phyloP scores from a whole-genome alignment of 2,329 filamentous ascomycete species.

The Cyclaneusma minus region DNA sequence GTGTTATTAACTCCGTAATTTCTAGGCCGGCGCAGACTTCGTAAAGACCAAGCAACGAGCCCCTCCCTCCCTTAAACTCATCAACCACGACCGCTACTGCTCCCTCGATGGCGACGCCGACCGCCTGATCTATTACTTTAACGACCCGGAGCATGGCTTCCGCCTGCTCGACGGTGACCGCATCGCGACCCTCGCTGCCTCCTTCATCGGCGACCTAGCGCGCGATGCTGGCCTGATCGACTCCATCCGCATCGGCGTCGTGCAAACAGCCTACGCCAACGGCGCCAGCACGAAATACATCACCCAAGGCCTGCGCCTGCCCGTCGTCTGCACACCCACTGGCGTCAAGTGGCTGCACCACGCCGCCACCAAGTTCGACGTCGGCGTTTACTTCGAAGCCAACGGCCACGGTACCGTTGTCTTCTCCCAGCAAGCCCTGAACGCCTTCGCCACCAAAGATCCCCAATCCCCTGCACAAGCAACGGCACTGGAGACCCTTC shows the following conservation, averaged over 20 bases:
- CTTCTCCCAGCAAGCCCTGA: conserved; percentile 73
- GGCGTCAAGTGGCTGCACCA: conserved; percentile 97
- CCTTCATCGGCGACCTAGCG: conserved; percentile 82
- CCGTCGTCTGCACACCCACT: conserved; percentile 84
- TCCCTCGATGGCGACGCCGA: conserved; percentile 94
- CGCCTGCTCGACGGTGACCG: conserved; percentile 91
- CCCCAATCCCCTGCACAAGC: conserved; percentile 87
- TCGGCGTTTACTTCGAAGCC: conserved; percentile 96
- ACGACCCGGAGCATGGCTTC: conserved; percentile 69
- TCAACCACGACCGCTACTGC: conserved; percentile 63
- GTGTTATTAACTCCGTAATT: conserved; percentile 1
- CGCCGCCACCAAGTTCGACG: conserved; percentile 85
- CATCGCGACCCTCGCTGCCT: conserved; percentile 85
- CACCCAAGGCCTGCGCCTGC: conserved; percentile 71
- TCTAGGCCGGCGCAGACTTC: conserved; percentile 80
- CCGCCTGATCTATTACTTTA: conserved; percentile 88
- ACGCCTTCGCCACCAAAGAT: conserved; percentile 61
- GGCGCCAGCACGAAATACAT: conserved; percentile 89
- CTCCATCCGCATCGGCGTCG: conserved; percentile 78
- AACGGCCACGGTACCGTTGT: conserved; percentile 96
- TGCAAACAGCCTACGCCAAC: conserved; percentile 97
- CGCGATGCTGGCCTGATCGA: conserved; percentile 63
- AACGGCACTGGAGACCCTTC: conserved; percentile 71
- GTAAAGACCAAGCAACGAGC: conserved; percentile 95
- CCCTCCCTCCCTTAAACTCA: conserved; percentile 67